Conservation (phyloP, 2,329 filamentous ascomycete species). For the Sporothrix sp. region DNA sequence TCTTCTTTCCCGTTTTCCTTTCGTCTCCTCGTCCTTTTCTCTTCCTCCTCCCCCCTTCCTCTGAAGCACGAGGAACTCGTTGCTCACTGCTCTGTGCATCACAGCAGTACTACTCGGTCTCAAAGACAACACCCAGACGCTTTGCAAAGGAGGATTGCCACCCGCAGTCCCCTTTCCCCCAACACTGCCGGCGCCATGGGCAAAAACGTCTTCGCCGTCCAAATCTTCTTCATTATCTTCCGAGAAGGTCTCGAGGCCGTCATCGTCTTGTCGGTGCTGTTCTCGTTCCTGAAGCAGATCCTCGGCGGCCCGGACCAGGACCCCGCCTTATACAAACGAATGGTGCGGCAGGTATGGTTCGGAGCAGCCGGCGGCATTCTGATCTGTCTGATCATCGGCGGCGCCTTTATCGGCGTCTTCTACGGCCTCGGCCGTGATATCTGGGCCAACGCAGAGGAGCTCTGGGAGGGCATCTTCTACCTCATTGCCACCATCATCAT, state of each 20-base stretch:
- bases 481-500: constrained; percentile 72
- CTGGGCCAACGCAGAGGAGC: constrained; percentile 60
- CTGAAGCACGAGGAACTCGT: not conserved
- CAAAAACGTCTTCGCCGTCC: constrained; percentile 63
- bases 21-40: not conserved
- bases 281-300: constrained; percentile 77
- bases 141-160: constrained; percentile 7
- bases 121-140: not conserved
- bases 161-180: not conserved
- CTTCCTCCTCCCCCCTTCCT: not conserved
- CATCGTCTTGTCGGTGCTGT: constrained; percentile 78
- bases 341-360: constrained; percentile 62
- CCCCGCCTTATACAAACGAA: constrained; percentile 52
- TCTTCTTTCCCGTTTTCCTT: not conserved
- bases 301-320: constrained; percentile 56
- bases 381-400: constrained; percentile 53
- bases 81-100: constrained; percentile 1
- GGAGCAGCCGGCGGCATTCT: constrained; percentile 50
- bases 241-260: constrained; percentile 74
- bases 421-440: constrained; percentile 56
- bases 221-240: constrained; percentile 85
- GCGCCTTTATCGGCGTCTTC: constrained; percentile 58
- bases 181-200: constrained; percentile 35
- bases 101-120: not conserved
- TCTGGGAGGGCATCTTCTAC: constrained; percentile 73